phyloP scores from a whole-genome alignment of 768 basidiomycete species.

The Suillus alpinus region DNA sequence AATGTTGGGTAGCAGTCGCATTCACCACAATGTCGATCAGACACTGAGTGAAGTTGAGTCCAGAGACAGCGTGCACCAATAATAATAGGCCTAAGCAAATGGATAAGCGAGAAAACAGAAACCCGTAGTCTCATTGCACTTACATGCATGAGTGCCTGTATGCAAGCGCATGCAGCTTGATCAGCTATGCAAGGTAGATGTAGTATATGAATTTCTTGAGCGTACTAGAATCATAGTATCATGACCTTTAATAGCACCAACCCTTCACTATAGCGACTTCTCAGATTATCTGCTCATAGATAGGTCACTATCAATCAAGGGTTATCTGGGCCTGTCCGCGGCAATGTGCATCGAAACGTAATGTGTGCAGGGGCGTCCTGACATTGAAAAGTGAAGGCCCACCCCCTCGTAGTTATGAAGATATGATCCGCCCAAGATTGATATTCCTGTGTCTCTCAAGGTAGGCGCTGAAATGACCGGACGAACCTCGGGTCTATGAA shows the following conservation, averaged over 20 bases:
- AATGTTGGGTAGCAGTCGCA: neutral
- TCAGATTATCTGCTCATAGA: neutral
- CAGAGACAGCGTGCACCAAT: neutral
- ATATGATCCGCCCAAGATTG: neutral
- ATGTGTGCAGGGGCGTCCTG: neutral
- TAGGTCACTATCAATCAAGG: neutral
- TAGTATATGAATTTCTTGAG: neutral
- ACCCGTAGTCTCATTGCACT: neutral
- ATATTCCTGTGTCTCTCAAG: neutral
- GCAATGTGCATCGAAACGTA: neutral
- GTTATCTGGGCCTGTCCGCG: neutral
- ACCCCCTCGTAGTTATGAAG: neutral
- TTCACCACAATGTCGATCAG: conserved; percentile 9
- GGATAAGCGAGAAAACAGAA: neutral
- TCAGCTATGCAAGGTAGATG: neutral
- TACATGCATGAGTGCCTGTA: neutral
- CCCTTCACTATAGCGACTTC: neutral
- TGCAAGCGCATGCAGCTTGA: neutral
- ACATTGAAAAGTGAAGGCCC: neutral
- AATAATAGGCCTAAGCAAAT: neutral
- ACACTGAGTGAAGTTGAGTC: conserved; percentile 11
- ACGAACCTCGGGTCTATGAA: neutral
- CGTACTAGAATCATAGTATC: neutral
- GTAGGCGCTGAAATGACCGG: neutral
- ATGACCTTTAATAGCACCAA: neutral